Conservation (phyloP, 257 asterid genomes). For the Nicotiana attenuata region DNA sequence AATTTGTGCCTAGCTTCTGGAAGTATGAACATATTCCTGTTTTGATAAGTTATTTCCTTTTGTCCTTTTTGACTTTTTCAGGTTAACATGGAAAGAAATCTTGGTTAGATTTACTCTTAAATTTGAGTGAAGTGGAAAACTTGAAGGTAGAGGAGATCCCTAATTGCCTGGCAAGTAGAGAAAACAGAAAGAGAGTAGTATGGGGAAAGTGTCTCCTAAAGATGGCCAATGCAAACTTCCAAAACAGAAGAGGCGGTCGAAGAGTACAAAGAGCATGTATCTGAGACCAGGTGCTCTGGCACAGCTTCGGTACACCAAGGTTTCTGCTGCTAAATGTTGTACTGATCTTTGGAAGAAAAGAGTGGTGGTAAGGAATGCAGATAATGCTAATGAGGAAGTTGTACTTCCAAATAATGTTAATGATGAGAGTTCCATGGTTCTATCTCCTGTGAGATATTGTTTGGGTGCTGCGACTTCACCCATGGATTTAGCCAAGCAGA, state of each 20-base stretch:
- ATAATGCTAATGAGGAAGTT: constrained; percentile 22
- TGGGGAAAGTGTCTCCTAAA: constrained; percentile 68
- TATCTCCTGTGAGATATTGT: constrained; percentile 55
- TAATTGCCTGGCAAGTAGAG: neutral
- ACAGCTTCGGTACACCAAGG: constrained; percentile 68
- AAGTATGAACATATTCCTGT: neutral
- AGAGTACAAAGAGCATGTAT: constrained; percentile 46
- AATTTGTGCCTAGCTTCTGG: neutral
- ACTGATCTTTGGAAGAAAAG: constrained; percentile 77
- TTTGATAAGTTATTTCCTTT: neutral
- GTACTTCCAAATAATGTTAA: constrained; percentile 21
- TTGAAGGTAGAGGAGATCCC: neutral
- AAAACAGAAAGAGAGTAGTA: constrained; percentile 9
- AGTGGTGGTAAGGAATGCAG: constrained; percentile 40
- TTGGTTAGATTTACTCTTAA: neutral
- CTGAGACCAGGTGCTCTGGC: constrained; percentile 91
- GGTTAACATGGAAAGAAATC: neutral
- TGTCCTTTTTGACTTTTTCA: neutral
- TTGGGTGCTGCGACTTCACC: constrained; percentile 33
- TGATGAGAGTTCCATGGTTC: constrained; percentile 30
- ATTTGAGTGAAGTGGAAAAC: neutral
- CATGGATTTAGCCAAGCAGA: constrained; percentile 26
- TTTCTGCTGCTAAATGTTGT: constrained; percentile 63
- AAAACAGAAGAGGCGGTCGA: constrained; percentile 48
- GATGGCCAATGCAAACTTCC: constrained; percentile 42